Percentiles rank a stretch among this genome's conserved stretches.
These are phyloP conservation scores for Candida tallmaniae DNA, from an alignment of 805 yeast species.

Conservation along the genomic window DNA sequence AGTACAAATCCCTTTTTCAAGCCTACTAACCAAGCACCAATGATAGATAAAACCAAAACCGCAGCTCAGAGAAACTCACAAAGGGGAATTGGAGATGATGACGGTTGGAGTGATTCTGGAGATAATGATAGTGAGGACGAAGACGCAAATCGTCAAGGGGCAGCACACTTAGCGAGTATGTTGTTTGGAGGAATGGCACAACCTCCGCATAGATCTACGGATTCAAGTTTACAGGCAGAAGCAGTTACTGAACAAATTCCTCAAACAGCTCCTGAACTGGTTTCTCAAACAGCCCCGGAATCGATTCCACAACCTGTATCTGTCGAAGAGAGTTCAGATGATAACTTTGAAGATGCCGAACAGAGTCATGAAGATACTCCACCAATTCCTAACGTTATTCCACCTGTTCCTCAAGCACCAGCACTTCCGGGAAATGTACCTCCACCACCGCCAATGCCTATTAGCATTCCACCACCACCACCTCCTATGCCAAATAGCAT, in stretches of 20 bases:
- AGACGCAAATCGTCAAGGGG: slow-evolving; percentile 46
- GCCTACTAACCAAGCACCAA: slow-evolving; percentile 23
- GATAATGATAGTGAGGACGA: slow-evolving; percentile 42
- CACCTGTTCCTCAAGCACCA: slow-evolving; percentile 20
- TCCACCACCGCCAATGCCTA: slow-evolving; percentile 21
- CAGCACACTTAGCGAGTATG: slow-evolving; percentile 52
- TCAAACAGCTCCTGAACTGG: slow-evolving; percentile 1
- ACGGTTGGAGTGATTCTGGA: slow-evolving; percentile 45
- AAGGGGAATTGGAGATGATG: slow-evolving; percentile 44
- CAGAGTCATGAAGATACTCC: slow-evolving; percentile 9
- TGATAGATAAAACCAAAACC: slow-evolving; percentile 52
- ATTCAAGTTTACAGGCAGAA: slow-evolving; percentile 11
- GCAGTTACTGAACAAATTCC: slow-evolving; percentile 12
- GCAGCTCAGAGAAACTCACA: slow-evolving; percentile 72
- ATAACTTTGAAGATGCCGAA: slow-evolving; percentile 7
- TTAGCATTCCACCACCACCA: slow-evolving; percentile 23
- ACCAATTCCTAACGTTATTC: slow-evolving; percentile 10
- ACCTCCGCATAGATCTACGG: slow-evolving; percentile 22
- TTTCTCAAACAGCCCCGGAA: slow-evolving; percentile 6
- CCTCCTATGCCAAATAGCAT: slow-evolving; percentile 17
- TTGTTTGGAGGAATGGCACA: slow-evolving; percentile 49
- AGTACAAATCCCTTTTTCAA: slow-evolving; percentile 55
- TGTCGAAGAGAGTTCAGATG: not conserved
- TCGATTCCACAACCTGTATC: slow-evolving; percentile 5
- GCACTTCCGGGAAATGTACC: slow-evolving; percentile 16